phyloP scores from a whole-genome alignment of 192 early-diverging fungal genomes.

The Coemansia sp. region DNA sequence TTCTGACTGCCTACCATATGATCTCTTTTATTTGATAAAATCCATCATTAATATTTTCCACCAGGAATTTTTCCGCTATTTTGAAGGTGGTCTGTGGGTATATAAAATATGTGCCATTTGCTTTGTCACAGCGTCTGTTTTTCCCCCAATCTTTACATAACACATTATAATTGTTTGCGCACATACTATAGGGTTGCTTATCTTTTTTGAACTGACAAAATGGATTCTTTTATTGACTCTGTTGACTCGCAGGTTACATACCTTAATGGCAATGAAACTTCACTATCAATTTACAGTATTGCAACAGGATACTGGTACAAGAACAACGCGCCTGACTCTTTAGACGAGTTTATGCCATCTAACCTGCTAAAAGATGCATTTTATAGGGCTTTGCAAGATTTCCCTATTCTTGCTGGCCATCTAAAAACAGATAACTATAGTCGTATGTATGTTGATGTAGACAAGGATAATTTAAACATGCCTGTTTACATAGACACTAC shows the following conservation, averaged over 20 bases:
- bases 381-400: conserved; percentile 14
- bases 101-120: no score
- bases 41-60: no score
- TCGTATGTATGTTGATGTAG: conserved; percentile 4
- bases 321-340: neutral
- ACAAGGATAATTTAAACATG: conserved; percentile 24
- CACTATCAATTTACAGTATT: conserved; percentile 10
- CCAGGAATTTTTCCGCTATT: no score
- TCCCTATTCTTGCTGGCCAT: conserved; percentile 21
- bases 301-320: conserved; percentile 15
- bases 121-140: no score
- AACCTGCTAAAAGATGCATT: conserved; percentile 15
- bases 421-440: conserved; percentile 6
- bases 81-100: no score
- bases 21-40: no score
- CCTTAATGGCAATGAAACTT: conserved; percentile 9
- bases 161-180: no score
- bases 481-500: conserved; percentile 21
- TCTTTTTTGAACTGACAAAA: neutral
- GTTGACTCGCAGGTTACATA: conserved; percentile 8
- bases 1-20: no score
- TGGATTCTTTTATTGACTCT: neutral
- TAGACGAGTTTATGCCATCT: conserved; percentile 15
- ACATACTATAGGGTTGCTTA: no score
- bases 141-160: no score